Evolutionary conservation across 2,329 filamentous ascomycete species (phyloP).

Genomic region (Penicillium vulpinum): DNA sequence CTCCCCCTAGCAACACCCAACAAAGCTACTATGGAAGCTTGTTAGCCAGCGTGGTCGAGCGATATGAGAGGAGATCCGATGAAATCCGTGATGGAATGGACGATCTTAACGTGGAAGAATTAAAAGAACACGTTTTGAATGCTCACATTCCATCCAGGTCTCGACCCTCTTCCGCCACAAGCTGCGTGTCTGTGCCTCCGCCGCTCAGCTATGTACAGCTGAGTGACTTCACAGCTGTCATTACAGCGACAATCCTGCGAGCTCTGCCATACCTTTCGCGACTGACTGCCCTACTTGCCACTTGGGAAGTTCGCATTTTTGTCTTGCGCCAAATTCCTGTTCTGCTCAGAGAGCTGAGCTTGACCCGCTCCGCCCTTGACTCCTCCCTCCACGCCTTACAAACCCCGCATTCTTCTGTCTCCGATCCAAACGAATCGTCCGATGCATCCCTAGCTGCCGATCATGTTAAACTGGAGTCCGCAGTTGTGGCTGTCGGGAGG

Average conservation of each 20-base stretch:
- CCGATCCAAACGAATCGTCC: conserved; percentile 29
- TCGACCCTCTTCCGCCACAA: conserved; percentile 51
- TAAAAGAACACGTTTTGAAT: conserved; percentile 83
- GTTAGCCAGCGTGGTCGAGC: conserved; percentile 60
- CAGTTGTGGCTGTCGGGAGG: conserved; percentile 68
- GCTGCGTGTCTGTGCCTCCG: conserved; percentile 45
- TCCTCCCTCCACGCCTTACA: conserved; percentile 34
- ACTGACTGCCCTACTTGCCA: conserved; percentile 69
- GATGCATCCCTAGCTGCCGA: conserved; percentile 43
- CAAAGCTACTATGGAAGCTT: conserved; percentile 69
- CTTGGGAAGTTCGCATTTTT: conserved; percentile 74
- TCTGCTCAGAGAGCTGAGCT: conserved; percentile 64
- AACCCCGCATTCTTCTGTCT: conserved; percentile 23
- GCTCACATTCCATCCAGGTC: conserved; percentile 70
- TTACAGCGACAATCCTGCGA: conserved; percentile 90
- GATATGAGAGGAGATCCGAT: conserved; percentile 71
- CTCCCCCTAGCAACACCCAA: conserved; percentile 15
- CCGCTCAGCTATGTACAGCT: conserved; percentile 64
- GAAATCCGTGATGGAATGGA: conserved; percentile 62
- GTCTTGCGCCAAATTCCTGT: conserved; percentile 73
- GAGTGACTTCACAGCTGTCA: conserved; percentile 85
- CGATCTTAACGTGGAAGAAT: conserved; percentile 61
- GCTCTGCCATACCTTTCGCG: conserved; percentile 77
- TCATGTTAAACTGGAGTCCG: conserved; percentile 62
- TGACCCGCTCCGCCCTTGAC: conserved; percentile 37